These are phyloP conservation scores for Schizosaccharomyces octosporus DNA, from an alignment of 805 yeast species.

Conservation along the genomic window DNA sequence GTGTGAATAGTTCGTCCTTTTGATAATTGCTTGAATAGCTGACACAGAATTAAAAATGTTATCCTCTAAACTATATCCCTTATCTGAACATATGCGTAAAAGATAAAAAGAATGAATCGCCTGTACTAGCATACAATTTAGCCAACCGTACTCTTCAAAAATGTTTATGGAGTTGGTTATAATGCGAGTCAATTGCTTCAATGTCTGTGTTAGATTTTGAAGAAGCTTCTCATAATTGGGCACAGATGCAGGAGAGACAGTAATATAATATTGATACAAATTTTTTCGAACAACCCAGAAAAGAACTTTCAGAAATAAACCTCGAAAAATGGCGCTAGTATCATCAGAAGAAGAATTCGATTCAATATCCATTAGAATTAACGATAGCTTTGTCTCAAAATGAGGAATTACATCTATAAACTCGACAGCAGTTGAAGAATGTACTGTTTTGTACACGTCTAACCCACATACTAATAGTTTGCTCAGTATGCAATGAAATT, in stretches of 20 bases:
- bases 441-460: background rate
- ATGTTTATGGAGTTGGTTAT: background rate
- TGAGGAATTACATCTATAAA: background rate
- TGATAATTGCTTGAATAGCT: background rate
- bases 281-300: background rate
- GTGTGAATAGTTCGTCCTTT: background rate
- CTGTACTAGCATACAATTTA: background rate
- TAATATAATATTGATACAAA: background rate
- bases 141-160: background rate
- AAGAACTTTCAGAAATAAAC: background rate
- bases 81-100: background rate
- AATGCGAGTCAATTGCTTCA: background rate
- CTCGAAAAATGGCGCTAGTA: background rate
- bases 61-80: background rate
- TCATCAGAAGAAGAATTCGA: background rate
- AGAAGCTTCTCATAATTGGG: background rate
- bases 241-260: background rate
- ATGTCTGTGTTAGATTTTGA: background rate
- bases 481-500: background rate
- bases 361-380: background rate
- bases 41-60: background rate
- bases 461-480: background rate
- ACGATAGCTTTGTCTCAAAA: background rate
- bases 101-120: background rate
- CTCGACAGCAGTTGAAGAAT: background rate